Percentiles rank a stretch among this genome's conserved stretches.
These are phyloP conservation scores for Babesia bigemina DNA, from an alignment of 169 alveolate species.

Conservation along the genomic window DNA sequence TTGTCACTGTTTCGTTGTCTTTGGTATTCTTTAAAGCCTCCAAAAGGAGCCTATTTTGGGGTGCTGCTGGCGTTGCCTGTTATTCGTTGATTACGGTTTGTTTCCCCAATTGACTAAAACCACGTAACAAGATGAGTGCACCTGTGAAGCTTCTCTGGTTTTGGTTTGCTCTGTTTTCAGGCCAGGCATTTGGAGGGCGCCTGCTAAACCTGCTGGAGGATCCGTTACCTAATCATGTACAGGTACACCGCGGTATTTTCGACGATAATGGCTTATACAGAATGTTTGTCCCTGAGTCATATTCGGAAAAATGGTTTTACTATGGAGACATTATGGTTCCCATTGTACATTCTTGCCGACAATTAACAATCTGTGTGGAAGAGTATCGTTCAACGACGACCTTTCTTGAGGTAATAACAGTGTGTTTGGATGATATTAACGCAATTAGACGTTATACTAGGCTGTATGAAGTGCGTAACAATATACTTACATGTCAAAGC, in stretches of 20 bases:
- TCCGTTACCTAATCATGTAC: neutral
- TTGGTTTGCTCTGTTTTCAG: too few relatives aligned
- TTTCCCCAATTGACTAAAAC: too few relatives aligned
- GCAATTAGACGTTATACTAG: neutral
- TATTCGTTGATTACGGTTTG: too few relatives aligned
- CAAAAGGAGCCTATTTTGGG: too few relatives aligned
- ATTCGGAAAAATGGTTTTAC: neutral
- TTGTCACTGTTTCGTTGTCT: too few relatives aligned
- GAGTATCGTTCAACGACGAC: neutral
- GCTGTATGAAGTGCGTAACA: neutral
- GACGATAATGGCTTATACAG: slow-evolving; percentile 4
- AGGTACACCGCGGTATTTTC: neutral
- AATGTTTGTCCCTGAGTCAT: neutral
- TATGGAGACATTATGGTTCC: neutral
- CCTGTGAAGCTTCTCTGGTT: too few relatives aligned
- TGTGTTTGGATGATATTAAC: too few relatives aligned
- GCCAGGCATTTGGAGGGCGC: neutral
- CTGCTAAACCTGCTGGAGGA: neutral
- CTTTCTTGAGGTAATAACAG: neutral
- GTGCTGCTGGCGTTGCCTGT: too few relatives aligned
- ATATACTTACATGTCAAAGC: neutral
- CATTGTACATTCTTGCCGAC: neutral
- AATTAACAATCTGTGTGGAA: neutral
- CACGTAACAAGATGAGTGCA: too few relatives aligned
- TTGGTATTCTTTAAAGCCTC: too few relatives aligned